Evolutionary conservation across 1,284 basidiomycete species (phyloP).

Genomic region (Phylloporus sp.): DNA sequence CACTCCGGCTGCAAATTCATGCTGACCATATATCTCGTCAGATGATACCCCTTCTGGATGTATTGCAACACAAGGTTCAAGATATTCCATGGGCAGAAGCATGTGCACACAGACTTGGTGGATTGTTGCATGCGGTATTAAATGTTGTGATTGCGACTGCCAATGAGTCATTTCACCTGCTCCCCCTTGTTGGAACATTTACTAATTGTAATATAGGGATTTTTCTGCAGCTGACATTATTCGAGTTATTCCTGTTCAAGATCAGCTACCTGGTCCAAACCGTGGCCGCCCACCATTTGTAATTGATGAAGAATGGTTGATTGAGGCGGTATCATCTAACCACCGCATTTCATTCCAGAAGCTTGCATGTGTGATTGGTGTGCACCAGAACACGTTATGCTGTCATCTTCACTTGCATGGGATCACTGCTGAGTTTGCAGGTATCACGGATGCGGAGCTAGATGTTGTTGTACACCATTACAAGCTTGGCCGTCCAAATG

Average conservation of each 20-base stretch:
- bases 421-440: slow-evolving; percentile 1
- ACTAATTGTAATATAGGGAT: no score
- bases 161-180: no score
- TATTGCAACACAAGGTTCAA: background rate
- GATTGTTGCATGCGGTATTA: no score
- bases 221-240: no score
- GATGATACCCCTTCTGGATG: background rate
- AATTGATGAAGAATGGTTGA: no score
- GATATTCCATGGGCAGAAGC: background rate
- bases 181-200: no score
- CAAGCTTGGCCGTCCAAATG: slow-evolving; percentile 2
- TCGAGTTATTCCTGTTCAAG: no score
- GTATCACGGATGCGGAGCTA: slow-evolving; percentile 3
- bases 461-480: slow-evolving; percentile 1
- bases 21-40: background rate
- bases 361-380: background rate
- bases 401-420: slow-evolving; percentile 1
- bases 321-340: no score
- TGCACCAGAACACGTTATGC: slow-evolving; percentile 10
- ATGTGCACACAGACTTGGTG: no score
- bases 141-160: no score
- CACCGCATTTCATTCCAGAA: background rate
- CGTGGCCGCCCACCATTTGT: no score
- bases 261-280: no score
- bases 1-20: background rate